Base-by-base conservation (phyloP, 1,284 basidiomycete species). In the Sanghuangporus weigelae region DNA sequence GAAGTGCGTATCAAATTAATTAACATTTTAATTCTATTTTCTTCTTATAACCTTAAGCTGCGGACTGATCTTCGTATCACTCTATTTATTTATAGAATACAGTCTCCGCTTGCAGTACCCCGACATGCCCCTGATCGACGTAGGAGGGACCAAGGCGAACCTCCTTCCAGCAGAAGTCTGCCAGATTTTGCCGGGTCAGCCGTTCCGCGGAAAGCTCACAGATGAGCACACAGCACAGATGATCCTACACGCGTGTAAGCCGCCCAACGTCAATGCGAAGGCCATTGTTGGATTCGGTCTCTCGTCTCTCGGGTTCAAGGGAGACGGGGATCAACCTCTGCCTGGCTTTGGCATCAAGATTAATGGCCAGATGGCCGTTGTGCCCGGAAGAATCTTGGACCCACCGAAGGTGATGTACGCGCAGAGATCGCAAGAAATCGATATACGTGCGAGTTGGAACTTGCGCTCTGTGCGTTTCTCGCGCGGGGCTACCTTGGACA, bases 401-500 rank as follows among this genome's bases (percentile, higher is more conserved):
- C 72, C 83, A 10, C 90, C 89, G 0, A 75, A 73, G 3, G 76
- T 92, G 62, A 75, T 80, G 53, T 92, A 92, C 69, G 78, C 76
- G 0, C 70, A 73, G 57, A 78, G 80, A 16, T 69, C 73, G 1
- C 80, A 83, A 1, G 59, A 63, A 0, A 79, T 88, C 36, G 81
- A 87, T 63, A 81, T 82, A 0, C 78, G 79, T 42, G 90, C 87
- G 0, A 84, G 84, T 69, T 92, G 90, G 90, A 92, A 92, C 68
- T 69, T 92, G 59, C 76, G 79, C 23, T 74, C 77, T 57, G 82
- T 91, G 68, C 82, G 79, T 67, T 92, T 92, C 69, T 75, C 81
- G 1, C 72, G 73, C 19, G 86, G 87, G 16, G 83, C 77, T 1
- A 73, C 63, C 23, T 70, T 90, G 49, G 73, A 77, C 48, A 80